These are phyloP conservation scores for Ceratocystis huliohia DNA, from an alignment of 2,329 filamentous ascomycete species.

Conservation along the genomic window DNA sequence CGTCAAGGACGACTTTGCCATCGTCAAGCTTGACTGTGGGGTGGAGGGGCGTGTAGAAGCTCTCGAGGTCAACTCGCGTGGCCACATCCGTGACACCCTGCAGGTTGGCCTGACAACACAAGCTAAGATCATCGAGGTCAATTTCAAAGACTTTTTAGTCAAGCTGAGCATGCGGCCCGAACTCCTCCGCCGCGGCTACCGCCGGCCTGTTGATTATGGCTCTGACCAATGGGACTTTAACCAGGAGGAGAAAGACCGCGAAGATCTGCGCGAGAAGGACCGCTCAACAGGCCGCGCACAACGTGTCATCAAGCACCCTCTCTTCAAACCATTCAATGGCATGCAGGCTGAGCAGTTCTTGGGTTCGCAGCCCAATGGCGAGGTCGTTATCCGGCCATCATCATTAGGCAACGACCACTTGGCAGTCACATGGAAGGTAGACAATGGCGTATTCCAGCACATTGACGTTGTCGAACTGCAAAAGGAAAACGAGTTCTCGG, in stretches of 20 bases:
- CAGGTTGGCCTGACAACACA: constrained; percentile 71
- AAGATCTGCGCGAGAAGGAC: constrained; percentile 74
- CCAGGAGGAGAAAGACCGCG: constrained; percentile 69
- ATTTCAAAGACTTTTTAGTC: constrained; percentile 71
- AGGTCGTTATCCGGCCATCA: constrained; percentile 88
- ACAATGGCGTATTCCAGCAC: constrained; percentile 91
- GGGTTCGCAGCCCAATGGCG: constrained; percentile 70
- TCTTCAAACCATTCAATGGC: constrained; percentile 88
- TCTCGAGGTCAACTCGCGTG: constrained; percentile 64
- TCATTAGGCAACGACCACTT: constrained; percentile 93
- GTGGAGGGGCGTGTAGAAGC: constrained; percentile 80
- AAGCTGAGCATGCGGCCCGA: constrained; percentile 67
- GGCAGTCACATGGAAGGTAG: constrained; percentile 95
- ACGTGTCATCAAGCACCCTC: constrained; percentile 92
- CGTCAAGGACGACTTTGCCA: constrained; percentile 83
- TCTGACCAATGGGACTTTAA: constrained; percentile 77
- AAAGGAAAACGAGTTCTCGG: constrained; percentile 92
- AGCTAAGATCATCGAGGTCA: constrained; percentile 76
- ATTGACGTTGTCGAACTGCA: constrained; percentile 93
- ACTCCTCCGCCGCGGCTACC: constrained; percentile 59
- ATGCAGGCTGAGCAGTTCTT: constrained; percentile 88
- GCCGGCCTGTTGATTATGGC: constrained; percentile 55
- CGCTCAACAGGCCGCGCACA: constrained; percentile 73
- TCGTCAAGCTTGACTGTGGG: constrained; percentile 86
- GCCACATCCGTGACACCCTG: constrained; percentile 61